Percentiles rank a stretch among this genome's conserved stretches.
Evolutionary conservation across 768 basidiomycete species (phyloP).

Genomic region (Russula abietina): DNA sequence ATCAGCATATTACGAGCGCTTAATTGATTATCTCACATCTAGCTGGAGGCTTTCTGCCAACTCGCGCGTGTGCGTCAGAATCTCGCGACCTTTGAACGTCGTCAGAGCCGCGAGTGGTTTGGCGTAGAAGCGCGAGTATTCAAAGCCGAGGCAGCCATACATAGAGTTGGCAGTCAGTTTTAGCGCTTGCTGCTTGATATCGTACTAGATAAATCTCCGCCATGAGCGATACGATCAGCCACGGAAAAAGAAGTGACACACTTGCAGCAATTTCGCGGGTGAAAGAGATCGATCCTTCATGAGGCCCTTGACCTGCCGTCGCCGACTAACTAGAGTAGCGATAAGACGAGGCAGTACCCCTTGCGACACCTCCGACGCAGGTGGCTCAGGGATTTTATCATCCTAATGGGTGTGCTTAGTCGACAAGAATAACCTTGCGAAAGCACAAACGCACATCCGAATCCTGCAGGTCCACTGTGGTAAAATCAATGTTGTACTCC

Average conservation of each 20-base stretch:
- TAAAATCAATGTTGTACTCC: constrained; percentile 99
- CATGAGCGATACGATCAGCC: constrained; percentile 3
- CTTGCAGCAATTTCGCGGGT: constrained; percentile 77
- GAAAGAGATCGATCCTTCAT: constrained; percentile 85
- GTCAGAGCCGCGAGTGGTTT: constrained; percentile 95
- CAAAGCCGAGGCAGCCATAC: constrained; percentile 99
- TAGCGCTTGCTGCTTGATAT: constrained; percentile 94
- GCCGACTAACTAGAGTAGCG: constrained; percentile 88
- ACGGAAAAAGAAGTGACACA: constrained; percentile 30
- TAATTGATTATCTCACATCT: constrained; percentile 49
- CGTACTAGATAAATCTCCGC: constrained; percentile 50
- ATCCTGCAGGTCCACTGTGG: constrained; percentile 76
- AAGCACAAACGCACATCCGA: constrained; percentile 39
- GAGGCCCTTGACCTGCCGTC: constrained; percentile 82
- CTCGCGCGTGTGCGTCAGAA: constrained; percentile 87
- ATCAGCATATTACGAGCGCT: background rate
- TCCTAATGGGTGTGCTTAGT: constrained; percentile 43
- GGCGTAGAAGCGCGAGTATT: constrained; percentile 94
- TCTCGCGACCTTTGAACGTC: constrained; percentile 96
- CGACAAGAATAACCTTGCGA: background rate
- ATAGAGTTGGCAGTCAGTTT: constrained; percentile 99
- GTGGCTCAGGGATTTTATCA: constrained; percentile 88
- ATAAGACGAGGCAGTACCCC: constrained; percentile 97
- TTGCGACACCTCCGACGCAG: constrained; percentile 58
- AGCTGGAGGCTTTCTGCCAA: constrained; percentile 85